Evolutionary conservation across 495 filamentous ascomycete species (phyloP).

Genomic region (Talaromyces adpressus): DNA sequence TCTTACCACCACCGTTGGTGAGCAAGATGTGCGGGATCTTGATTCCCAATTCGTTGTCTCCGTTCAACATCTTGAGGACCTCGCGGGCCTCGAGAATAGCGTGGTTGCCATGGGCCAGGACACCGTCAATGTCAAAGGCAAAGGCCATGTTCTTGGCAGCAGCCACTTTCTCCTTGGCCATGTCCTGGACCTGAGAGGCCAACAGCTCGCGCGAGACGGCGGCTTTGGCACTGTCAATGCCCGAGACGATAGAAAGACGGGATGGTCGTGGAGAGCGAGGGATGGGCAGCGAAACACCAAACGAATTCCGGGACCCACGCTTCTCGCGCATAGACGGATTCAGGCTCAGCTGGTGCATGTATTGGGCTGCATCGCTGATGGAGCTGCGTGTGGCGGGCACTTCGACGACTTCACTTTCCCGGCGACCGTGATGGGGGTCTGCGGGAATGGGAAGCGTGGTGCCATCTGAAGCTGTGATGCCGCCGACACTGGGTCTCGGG

Average conservation of each 20-base stretch:
- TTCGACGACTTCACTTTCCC: slow-evolving; percentile 51
- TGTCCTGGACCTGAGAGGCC: slow-evolving; percentile 65
- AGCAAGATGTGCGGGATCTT: slow-evolving; percentile 89
- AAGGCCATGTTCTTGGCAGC: slow-evolving; percentile 70
- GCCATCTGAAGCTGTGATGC: slow-evolving; percentile 11
- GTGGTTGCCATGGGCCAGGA: slow-evolving; percentile 71
- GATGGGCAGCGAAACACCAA: slow-evolving; percentile 70
- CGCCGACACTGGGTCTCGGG: slow-evolving; percentile 15
- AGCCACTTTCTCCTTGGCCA: slow-evolving; percentile 59
- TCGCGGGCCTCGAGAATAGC: slow-evolving; percentile 77
- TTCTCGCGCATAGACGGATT: slow-evolving; percentile 60
- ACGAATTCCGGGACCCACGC: slow-evolving; percentile 69
- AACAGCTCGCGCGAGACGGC: slow-evolving; percentile 59
- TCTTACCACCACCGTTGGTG: slow-evolving; percentile 91
- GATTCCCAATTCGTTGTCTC: slow-evolving; percentile 77
- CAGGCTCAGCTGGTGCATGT: slow-evolving; percentile 68
- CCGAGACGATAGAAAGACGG: slow-evolving; percentile 47
- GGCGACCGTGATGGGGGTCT: slow-evolving; percentile 17
- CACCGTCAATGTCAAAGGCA: slow-evolving; percentile 90
- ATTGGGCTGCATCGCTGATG: slow-evolving; percentile 58
- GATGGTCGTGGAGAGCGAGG: slow-evolving; percentile 64
- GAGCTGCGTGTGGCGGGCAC: slow-evolving; percentile 64
- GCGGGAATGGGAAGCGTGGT: slow-evolving; percentile 41
- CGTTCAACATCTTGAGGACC: slow-evolving; percentile 80
- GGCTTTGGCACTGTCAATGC: slow-evolving; percentile 33